These are phyloP conservation scores for Asterella californica DNA, from an alignment of 225 moss, liverwort and hornwort genomes.

Conservation along the genomic window DNA sequence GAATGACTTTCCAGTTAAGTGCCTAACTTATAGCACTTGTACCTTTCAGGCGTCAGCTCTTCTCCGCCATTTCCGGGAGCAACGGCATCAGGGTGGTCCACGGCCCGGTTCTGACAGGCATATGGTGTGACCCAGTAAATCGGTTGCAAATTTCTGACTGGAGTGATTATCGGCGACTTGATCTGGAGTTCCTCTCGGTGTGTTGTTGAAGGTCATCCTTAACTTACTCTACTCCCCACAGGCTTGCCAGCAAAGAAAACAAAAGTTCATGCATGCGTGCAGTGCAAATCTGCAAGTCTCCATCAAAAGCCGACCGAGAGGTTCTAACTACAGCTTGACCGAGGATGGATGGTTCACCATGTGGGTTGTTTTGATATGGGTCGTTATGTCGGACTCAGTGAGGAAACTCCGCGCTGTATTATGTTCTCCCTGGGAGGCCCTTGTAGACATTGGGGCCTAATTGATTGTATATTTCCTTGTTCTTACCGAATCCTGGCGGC, in stretches of 20 bases:
- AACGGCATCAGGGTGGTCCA: slow-evolving; percentile 85
- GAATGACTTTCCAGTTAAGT: neutral
- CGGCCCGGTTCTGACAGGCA: slow-evolving; percentile 75
- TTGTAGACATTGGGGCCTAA: slow-evolving; percentile 3
- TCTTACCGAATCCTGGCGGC: slow-evolving; percentile 13
- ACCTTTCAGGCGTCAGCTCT: slow-evolving; percentile 75
- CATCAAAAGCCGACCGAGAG: neutral
- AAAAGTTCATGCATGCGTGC: slow-evolving; percentile 6
- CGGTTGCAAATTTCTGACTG: neutral
- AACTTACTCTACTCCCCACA: neutral
- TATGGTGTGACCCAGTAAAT: slow-evolving; percentile 26
- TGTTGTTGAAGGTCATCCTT: slow-evolving; percentile 1
- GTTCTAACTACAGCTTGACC: neutral
- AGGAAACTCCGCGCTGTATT: slow-evolving; percentile 16
- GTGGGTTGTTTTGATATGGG: slow-evolving; percentile 12
- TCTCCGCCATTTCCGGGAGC: slow-evolving; percentile 91
- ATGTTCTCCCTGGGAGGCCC: slow-evolving; percentile 17
- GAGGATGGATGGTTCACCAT: slow-evolving; percentile 14
- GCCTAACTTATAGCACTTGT: neutral
- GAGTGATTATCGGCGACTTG: neutral
- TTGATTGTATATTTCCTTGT: slow-evolving; percentile 19
- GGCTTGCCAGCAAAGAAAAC: slow-evolving; percentile 8
- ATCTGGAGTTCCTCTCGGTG: neutral
- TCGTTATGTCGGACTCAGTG: slow-evolving; percentile 11
- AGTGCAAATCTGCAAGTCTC: slow-evolving; percentile 8